phyloP scores from a whole-genome alignment of 192 early-diverging fungal species.

The Cetraspora pellucida region DNA sequence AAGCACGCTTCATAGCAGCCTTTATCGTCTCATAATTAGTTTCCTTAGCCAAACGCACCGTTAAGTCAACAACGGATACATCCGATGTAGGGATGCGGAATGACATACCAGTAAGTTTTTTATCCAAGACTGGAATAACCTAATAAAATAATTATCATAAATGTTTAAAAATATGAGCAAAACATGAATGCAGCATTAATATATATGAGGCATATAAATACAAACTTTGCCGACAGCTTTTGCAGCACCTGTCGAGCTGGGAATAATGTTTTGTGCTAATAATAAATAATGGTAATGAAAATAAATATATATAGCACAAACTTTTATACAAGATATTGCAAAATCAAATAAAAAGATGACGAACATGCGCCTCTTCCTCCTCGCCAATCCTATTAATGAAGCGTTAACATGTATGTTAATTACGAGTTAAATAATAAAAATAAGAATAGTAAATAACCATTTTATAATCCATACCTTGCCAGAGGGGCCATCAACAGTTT shows the following conservation, averaged over 20 bases:
- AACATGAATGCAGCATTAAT: no score
- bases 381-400: slow-evolving; percentile 84
- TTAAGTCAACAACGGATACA: slow-evolving; percentile 98
- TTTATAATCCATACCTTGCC: slow-evolving; percentile 54
- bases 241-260: slow-evolving; percentile 96
- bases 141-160: not conserved
- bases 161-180: not conserved
- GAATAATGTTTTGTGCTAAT: slow-evolving; percentile 93
- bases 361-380: slow-evolving; percentile 90
- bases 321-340: not conserved
- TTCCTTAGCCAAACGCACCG: slow-evolving; percentile 85
- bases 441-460: not conserved
- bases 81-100: slow-evolving; percentile 93
- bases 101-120: slow-evolving; percentile 98
- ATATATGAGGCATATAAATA: not conserved
- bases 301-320: not conserved
- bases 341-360: not conserved
- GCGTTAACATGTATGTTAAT: no score
- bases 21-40: slow-evolving; percentile 92
- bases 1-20: slow-evolving; percentile 78
- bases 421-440: not conserved
- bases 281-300: not conserved
- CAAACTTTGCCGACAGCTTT: slow-evolving; percentile 92
- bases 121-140: slow-evolving; percentile 90
- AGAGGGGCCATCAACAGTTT: slow-evolving; percentile 98